Percentiles rank a stretch among this genome's conserved stretches.
Conservation (phyloP, 768 basidiomycete genomes). For the Butyriboletus loyo region DNA sequence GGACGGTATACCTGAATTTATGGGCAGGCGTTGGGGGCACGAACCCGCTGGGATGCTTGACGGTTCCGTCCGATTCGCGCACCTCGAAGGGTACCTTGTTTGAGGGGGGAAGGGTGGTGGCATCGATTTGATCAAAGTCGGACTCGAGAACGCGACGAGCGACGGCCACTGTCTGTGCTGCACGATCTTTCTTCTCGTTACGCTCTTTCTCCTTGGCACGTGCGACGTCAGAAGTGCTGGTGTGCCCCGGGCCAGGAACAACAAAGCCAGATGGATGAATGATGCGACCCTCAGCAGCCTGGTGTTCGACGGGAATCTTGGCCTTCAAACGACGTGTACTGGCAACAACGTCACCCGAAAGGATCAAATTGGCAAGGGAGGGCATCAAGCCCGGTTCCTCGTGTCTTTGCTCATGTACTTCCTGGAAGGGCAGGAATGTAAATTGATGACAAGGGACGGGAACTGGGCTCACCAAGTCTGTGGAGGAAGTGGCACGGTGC, state of each 20-base stretch:
- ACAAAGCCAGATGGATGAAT: constrained; percentile 30
- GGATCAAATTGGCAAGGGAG: constrained; percentile 19
- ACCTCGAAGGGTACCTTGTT: constrained; percentile 46
- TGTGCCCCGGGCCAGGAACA: constrained; percentile 29
- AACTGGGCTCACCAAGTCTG: constrained; percentile 4
- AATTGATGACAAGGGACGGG: neutral
- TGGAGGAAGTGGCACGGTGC: constrained; percentile 4
- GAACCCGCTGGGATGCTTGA: constrained; percentile 43
- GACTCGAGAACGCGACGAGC: constrained; percentile 32
- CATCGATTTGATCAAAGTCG: constrained; percentile 24
- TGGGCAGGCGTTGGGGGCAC: constrained; percentile 41
- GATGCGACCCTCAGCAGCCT: constrained; percentile 10
- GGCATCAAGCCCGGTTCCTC: constrained; percentile 23
- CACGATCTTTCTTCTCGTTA: constrained; percentile 16
- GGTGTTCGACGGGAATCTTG: constrained; percentile 30
- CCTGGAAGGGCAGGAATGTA: neutral
- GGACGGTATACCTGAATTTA: constrained; percentile 30
- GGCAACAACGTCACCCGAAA: constrained; percentile 24
- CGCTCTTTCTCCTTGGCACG: constrained; percentile 27
- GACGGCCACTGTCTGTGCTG: constrained; percentile 31
- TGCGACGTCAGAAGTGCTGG: constrained; percentile 21
- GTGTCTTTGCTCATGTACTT: neutral
- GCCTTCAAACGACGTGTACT: constrained; percentile 27
- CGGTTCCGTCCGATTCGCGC: constrained; percentile 34
- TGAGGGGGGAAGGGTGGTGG: constrained; percentile 20